Evolutionary conservation across 2,329 filamentous ascomycete genomes (phyloP).

Genomic region (Neonectria faginata): DNA sequence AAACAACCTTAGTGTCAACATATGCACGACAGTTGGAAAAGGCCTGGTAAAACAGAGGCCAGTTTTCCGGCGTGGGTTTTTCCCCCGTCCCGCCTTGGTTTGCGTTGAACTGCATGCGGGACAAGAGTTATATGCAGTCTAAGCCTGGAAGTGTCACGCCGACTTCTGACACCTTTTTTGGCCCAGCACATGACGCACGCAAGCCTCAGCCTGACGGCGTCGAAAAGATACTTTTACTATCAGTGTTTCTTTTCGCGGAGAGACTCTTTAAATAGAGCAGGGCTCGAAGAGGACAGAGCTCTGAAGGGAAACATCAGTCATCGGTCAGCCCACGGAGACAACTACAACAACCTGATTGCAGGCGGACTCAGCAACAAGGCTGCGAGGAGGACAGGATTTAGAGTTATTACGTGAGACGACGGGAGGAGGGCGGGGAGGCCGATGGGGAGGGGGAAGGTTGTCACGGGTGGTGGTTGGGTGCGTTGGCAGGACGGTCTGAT

Average conservation of each 20-base stretch:
- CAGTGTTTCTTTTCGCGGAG: not conserved
- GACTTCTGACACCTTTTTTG: constrained; percentile 17
- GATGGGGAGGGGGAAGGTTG: constrained; percentile 29
- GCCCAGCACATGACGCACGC: constrained; percentile 13
- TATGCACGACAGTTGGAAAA: constrained; percentile 19
- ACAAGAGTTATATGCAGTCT: constrained; percentile 5
- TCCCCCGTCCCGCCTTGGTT: not conserved
- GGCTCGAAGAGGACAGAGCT: not conserved
- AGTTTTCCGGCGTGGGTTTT: not conserved
- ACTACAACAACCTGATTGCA: not conserved
- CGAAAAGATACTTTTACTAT: not conserved
- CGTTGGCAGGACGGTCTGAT: constrained; percentile 1
- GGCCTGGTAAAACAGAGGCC: not conserved
- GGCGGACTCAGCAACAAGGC: constrained; percentile 19
- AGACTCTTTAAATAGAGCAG: constrained; percentile 10
- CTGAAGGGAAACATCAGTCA: not conserved
- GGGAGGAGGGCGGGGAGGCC: constrained; percentile 18
- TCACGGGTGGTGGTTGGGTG: constrained; percentile 24
- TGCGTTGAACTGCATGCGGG: not conserved
- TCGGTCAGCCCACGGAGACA: not conserved
- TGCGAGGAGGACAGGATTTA: constrained; percentile 33
- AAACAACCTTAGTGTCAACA: constrained; percentile 22
- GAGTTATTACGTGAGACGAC: constrained; percentile 45
- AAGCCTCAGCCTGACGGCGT: not conserved
- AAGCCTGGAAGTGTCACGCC: constrained; percentile 14